A percentile compares a stretch with the other conserved stretches of the same genome.
Conservation (phyloP, 2,329 filamentous ascomycete genomes). For the Ophidiomyces ophidiicola region DNA sequence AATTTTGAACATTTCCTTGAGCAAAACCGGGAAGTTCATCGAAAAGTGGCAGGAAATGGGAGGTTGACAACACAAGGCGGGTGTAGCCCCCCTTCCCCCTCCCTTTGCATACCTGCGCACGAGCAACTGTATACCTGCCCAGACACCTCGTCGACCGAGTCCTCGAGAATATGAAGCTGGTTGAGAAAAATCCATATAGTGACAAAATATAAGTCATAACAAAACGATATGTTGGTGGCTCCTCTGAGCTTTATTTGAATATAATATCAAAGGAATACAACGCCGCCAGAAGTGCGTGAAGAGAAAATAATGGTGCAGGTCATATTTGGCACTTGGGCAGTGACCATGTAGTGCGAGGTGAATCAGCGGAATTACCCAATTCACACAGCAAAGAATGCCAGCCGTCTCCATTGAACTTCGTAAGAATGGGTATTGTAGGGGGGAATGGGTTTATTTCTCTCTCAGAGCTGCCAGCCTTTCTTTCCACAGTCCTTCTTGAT, state of each 20-base stretch:
- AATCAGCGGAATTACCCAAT: conserved; percentile 4
- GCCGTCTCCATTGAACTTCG: conserved; percentile 3
- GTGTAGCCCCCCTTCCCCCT: neutral
- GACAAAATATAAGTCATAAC: neutral
- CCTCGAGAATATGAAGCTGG: neutral
- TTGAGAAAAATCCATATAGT: neutral
- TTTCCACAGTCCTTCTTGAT: conserved; percentile 2
- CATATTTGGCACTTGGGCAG: conserved; percentile 1
- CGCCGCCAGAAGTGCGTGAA: neutral
- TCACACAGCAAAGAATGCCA: neutral
- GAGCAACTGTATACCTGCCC: neutral
- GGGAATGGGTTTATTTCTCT: too few species aligned
- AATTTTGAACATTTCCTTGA: neutral
- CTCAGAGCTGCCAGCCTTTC: neutral
- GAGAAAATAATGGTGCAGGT: neutral
- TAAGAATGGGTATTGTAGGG: conserved; percentile 1
- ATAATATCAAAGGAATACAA: neutral
- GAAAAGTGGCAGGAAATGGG: neutral
- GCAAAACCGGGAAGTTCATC: neutral
- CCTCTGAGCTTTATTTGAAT: neutral
- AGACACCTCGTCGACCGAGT: neutral
- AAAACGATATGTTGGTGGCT: neutral
- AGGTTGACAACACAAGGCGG: neutral
- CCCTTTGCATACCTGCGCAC: neutral
- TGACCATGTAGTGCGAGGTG: conserved; percentile 4